Evolutionary conservation across 2,329 filamentous ascomycete species (phyloP).

Genomic region (Fusarium bactridioides): DNA sequence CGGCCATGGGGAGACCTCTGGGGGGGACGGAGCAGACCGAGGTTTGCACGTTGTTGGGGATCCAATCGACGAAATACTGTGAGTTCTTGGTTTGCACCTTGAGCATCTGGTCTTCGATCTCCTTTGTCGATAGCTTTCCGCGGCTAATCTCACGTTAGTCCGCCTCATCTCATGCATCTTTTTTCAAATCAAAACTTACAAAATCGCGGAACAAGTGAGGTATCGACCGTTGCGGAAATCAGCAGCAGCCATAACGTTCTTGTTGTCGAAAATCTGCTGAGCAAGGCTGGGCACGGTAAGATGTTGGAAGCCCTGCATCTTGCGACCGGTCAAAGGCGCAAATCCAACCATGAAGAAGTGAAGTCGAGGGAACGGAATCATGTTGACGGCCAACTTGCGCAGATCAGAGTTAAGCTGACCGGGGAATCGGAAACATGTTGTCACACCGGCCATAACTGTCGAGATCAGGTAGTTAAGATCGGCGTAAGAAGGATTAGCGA

Average conservation of each 20-base stretch:
- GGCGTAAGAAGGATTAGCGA: constrained; percentile 96
- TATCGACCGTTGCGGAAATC: constrained; percentile 99
- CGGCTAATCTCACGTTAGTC: constrained; percentile 63
- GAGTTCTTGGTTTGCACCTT: constrained; percentile 99
- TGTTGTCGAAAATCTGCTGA: constrained; percentile 99
- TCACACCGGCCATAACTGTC: constrained; percentile 99
- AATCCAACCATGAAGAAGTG: constrained; percentile 99
- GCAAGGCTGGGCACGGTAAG: constrained; percentile 97
- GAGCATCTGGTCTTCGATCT: constrained; percentile 99
- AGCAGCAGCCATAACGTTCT: constrained; percentile 99
- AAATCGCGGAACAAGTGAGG: constrained; percentile 99
- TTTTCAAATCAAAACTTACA: constrained; percentile 62
- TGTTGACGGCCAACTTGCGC: constrained; percentile 99
- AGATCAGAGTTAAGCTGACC: constrained; percentile 99
- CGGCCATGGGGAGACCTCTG: constrained; percentile 97
- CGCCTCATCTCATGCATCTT: neutral
- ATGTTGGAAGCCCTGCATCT: constrained; percentile 92
- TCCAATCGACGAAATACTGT: constrained; percentile 99
- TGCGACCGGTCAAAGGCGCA: constrained; percentile 88
- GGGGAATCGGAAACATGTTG: constrained; percentile 98
- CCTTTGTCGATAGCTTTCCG: constrained; percentile 99
- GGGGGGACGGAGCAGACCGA: constrained; percentile 98
- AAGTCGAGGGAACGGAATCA: constrained; percentile 99
- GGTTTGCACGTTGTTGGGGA: constrained; percentile 99
- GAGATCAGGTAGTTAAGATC: constrained; percentile 99